Evolutionary conservation across 2,329 filamentous ascomycete species (phyloP).

Genomic region (Phoma sp.): DNA sequence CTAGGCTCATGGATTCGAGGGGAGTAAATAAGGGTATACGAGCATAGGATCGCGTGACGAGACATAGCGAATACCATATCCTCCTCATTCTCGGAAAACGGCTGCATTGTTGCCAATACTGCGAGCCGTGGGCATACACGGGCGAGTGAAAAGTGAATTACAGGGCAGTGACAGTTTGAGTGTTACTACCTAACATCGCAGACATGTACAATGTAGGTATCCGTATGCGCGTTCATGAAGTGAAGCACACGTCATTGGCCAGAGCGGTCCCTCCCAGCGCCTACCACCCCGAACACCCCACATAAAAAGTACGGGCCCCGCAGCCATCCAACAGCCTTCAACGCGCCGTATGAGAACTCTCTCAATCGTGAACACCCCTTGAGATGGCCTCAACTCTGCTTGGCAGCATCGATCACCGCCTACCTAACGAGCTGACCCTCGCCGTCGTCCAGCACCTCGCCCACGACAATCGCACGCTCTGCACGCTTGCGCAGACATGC

Average conservation of each 20-base stretch:
- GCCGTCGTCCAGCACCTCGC: slow-evolving; percentile 36
- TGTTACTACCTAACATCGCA: too few species aligned
- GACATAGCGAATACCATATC: background rate
- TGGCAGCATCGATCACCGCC: slow-evolving; percentile 19
- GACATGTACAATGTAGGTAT: background rate
- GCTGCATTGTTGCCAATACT: too few species aligned
- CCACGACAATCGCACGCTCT: slow-evolving; percentile 30
- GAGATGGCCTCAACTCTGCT: slow-evolving; percentile 27
- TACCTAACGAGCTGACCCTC: slow-evolving; percentile 40
- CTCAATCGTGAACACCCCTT: background rate
- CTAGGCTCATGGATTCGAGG: background rate
- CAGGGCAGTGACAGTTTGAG: too few species aligned
- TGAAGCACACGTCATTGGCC: background rate
- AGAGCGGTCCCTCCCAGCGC: background rate
- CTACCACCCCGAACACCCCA: background rate
- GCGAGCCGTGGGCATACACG: too few species aligned
- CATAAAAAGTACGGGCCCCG: background rate
- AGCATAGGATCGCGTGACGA: background rate
- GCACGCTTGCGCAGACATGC: slow-evolving; percentile 39
- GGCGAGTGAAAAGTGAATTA: too few species aligned
- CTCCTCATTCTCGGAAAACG: too few species aligned
- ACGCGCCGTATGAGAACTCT: background rate
- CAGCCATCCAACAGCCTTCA: background rate
- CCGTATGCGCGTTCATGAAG: background rate
- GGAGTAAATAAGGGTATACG: background rate